Evolutionary conservation across 257 asterid genomes (phyloP).

Genomic region (Solanum boliviense): DNA sequence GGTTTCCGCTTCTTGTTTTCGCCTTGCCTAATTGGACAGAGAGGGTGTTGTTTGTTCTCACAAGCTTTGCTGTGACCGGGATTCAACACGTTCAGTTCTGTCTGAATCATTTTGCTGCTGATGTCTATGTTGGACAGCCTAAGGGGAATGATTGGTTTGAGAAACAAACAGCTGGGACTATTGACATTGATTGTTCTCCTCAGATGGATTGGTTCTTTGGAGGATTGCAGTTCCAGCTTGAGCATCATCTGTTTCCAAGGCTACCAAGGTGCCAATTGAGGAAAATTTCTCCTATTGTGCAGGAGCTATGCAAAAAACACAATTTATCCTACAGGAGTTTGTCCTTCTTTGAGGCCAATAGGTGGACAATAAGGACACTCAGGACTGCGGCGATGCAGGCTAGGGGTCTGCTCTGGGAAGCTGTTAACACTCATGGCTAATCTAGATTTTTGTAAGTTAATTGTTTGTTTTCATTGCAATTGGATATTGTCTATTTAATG

Average conservation of each 20-base stretch:
- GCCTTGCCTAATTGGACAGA: constrained; percentile 62
- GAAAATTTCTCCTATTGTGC: constrained; percentile 57
- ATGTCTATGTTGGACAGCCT: constrained; percentile 61
- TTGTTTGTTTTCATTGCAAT: background rate
- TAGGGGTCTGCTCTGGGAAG: constrained; percentile 81
- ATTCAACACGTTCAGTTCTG: constrained; percentile 79
- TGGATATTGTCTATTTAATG: background rate
- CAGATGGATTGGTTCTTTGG: constrained; percentile 87
- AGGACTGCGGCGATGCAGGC: constrained; percentile 72
- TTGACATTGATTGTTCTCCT: constrained; percentile 55
- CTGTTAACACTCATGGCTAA: constrained; percentile 81
- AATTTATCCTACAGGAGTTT: constrained; percentile 49
- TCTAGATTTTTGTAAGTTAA: background rate
- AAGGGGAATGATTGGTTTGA: constrained; percentile 85
- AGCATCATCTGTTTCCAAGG: constrained; percentile 86
- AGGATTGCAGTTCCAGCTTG: constrained; percentile 82
- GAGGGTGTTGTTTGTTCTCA: constrained; percentile 42
- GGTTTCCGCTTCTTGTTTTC: constrained; percentile 73
- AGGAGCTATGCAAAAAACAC: constrained; percentile 74
- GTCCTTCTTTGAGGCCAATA: constrained; percentile 59
- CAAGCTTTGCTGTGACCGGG: constrained; percentile 43
- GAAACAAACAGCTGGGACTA: constrained; percentile 75
- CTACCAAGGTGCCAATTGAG: constrained; percentile 81
- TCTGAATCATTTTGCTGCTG: constrained; percentile 73
- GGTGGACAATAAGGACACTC: constrained; percentile 46